Evolutionary conservation across 345 rosid species (phyloP).

Genomic region (Corymbia maculata): DNA sequence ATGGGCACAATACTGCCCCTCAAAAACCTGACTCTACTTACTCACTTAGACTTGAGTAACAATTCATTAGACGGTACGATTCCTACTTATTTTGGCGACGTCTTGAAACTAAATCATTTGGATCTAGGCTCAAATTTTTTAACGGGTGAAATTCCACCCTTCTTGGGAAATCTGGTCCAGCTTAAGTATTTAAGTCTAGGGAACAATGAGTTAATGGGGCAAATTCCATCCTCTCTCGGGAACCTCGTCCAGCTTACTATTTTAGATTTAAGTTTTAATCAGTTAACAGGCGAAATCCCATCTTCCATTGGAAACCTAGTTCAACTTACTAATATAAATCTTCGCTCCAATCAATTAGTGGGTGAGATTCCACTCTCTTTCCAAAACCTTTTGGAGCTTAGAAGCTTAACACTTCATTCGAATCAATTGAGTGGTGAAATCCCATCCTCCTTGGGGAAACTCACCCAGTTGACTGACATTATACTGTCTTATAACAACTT

Average conservation of each 20-base stretch:
- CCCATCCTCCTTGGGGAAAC: background rate
- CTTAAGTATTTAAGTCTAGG: background rate
- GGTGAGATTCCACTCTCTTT: slow-evolving; percentile 3
- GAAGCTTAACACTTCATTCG: fast-evolving
- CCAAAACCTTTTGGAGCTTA: background rate
- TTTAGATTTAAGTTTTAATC: background rate
- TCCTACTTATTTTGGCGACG: background rate
- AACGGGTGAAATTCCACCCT: no score
- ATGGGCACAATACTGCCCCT: background rate
- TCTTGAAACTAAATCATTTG: background rate
- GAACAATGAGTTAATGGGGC: background rate
- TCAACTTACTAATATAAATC: background rate
- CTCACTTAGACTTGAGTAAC: background rate
- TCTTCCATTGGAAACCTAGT: background rate
- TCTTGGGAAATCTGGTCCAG: no score
- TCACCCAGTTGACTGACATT: background rate
- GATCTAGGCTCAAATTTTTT: fast-evolving
- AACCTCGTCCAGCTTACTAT: background rate
- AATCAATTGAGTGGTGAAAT: slow-evolving; percentile 7
- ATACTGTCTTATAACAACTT: background rate
- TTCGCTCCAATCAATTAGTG: background rate
- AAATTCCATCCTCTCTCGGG: background rate
- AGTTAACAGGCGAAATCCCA: background rate
- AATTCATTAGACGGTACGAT: fast-evolving
- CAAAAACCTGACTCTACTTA: background rate